Evolutionary conservation across 306 rosid genomes (phyloP).

Genomic region (Begonia loranthoides): DNA sequence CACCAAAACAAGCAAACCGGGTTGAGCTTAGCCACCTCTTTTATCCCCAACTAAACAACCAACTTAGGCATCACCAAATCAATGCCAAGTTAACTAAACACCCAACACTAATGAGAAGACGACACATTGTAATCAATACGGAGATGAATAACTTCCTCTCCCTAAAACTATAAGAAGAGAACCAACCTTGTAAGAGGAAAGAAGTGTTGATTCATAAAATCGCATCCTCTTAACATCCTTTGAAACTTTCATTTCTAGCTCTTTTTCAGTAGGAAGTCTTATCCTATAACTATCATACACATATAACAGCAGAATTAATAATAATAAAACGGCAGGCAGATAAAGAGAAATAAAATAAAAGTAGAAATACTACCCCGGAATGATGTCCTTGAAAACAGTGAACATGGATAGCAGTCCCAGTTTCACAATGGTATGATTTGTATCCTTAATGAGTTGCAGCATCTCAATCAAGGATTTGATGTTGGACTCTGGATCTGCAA

Average conservation of each 20-base stretch:
- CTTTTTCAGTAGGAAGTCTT: slow-evolving; percentile 95
- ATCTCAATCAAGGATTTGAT: slow-evolving; percentile 72
- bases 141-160: too few species aligned
- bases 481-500: slow-evolving; percentile 75
- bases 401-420: slow-evolving; percentile 85
- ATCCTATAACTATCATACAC: slow-evolving; percentile 61
- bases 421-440: slow-evolving; percentile 50
- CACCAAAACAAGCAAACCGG: too few species aligned
- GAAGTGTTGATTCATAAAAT: slow-evolving; percentile 79
- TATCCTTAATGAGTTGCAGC: slow-evolving; percentile 56
- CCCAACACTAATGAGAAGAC: too few species aligned
- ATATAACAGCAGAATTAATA: slow-evolving; percentile 4
- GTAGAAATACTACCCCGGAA: slow-evolving; percentile 61
- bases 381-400: slow-evolving; percentile 82
- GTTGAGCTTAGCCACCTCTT: too few species aligned
- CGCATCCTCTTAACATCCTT: slow-evolving; percentile 84
- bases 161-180: too few species aligned
- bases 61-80: too few species aligned
- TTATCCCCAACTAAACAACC: too few species aligned
- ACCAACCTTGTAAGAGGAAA: slow-evolving; percentile 76
- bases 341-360: slow-evolving; percentile 4
- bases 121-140: too few species aligned
- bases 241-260: slow-evolving; percentile 86
- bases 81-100: too few species aligned
- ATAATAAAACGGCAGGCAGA: slow-evolving; percentile 3